Conservation (phyloP, 352 stramenopile species). For the Thraustotheca clavata region DNA sequence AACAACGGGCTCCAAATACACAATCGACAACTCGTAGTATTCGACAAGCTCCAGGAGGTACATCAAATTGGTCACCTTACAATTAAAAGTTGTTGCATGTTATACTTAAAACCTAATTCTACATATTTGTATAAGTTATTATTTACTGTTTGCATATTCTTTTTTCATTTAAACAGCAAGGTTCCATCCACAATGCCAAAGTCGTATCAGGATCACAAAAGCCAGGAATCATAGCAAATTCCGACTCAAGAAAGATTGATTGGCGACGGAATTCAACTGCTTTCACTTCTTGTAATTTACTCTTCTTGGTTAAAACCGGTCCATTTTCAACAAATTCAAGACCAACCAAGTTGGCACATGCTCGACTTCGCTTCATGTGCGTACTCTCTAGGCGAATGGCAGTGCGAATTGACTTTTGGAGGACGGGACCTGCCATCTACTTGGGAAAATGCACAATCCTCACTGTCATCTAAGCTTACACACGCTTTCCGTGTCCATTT, state of each 20-base stretch:
- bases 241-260: neutral
- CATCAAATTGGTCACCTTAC: slow-evolving; percentile 53
- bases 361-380: slow-evolving; percentile 2
- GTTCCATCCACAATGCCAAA: slow-evolving; percentile 1
- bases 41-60: slow-evolving; percentile 51
- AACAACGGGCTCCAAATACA: neutral
- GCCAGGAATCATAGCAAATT: neutral
- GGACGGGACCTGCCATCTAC: neutral
- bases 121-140: neutral
- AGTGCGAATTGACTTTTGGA: neutral
- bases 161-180: neutral
- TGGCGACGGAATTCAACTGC: neutral
- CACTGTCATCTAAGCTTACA: too few relatives aligned
- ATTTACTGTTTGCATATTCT: neutral
- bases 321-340: neutral
- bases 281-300: neutral
- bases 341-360: neutral
- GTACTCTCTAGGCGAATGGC: neutral
- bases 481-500: too few relatives aligned
- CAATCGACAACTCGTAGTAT: neutral
- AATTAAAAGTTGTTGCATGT: neutral
- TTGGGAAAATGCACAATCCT: neutral
- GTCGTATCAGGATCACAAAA: neutral
- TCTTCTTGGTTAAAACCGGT: neutral
- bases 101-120: neutral